A percentile compares a stretch with the other conserved stretches of the same genome.
These are phyloP conservation scores for Cyberlindnera bimundalis DNA, from an alignment of 805 yeast species.

Conservation along the genomic window DNA sequence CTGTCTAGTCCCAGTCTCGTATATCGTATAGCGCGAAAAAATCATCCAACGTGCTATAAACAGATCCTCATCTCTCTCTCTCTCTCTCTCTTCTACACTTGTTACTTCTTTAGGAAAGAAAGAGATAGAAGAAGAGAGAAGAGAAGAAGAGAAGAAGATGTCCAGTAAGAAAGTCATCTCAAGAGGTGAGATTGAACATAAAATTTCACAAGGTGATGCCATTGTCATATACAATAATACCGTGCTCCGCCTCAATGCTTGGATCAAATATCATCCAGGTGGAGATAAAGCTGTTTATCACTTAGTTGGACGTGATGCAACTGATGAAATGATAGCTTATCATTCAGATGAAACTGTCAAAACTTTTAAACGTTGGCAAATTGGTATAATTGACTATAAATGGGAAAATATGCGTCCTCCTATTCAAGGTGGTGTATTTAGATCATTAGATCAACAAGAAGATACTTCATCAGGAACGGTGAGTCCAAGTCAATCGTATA, in stretches of 20 bases:
- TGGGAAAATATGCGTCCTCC: constrained; percentile 86
- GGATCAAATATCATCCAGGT: constrained; percentile 82
- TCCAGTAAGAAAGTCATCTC: constrained; percentile 29
- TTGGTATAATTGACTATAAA: constrained; percentile 59
- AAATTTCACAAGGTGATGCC: constrained; percentile 64
- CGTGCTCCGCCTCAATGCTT: constrained; percentile 63
- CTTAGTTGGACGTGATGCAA: constrained; percentile 85
- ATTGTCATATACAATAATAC: constrained; percentile 61
- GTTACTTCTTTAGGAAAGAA: no score
- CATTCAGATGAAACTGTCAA: constrained; percentile 58
- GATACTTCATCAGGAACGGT: constrained; percentile 1
- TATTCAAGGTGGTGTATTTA: constrained; percentile 71
- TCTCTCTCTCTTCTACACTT: no score
- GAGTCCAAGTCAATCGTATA: no score
- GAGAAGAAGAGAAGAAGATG: constrained; percentile 5
- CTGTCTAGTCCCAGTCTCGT: no score
- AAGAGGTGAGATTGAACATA: constrained; percentile 47
- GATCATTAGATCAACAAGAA: constrained; percentile 29
- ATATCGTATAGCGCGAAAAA: no score
- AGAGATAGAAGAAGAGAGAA: no score
- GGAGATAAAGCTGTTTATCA: constrained; percentile 83
- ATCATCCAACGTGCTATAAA: no score
- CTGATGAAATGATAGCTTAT: constrained; percentile 86
- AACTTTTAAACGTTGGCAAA: constrained; percentile 51
- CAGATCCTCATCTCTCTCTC: no score